Evolutionary conservation across 2,329 filamentous ascomycete genomes (phyloP), one percentile per base, ranked within the genome.

Genomic region (Zymoseptoria crescenta): DNA sequence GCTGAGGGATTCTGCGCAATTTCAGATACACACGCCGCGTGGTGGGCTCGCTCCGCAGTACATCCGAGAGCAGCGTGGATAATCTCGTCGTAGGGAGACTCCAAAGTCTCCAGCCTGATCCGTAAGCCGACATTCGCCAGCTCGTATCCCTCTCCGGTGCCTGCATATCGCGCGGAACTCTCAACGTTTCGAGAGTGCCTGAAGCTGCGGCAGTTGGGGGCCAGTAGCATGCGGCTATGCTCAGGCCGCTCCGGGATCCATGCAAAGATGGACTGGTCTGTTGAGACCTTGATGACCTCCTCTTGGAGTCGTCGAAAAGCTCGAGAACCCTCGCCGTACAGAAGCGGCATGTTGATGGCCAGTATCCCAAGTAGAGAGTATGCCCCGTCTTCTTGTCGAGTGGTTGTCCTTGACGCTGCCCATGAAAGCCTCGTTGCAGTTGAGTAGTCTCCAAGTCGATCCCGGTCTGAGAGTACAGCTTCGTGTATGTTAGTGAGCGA

Each of bases 291-390:
- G 10, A 52, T 57, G 21, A 61, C 52, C 49, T 57, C 57, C n/a
- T 59, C 57, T 45, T 59, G 52, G 7, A 55, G 24, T n/a, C 57
- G 48, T 27, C 21, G 35, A 24, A 52, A 59, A 8, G 57, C 57
- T 29, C 45, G 45, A 13, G 30, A 21, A 5, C 67, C 66, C 51
- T 71, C 69, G 0, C 77, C 77, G 55, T 79, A 80, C 0, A 78
- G 51, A 0, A 79, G 60, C 0, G 76, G 72, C 73, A 80, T 77
- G 27, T 75, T 71, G 28, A 79, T 69, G 1, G 67, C 68, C 21
- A 80, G 79, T 0, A 79, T 68, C 0, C 77, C 77, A 2, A 80
- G 59, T 0, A 80, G 65, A 4, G 70, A 78, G 51, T 80, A 80
- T 0, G 76, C 75, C n/a, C 70, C 67, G 49, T 80, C 78, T 52